Conservation (phyloP, 1,284 basidiomycete species). For the Meira nashicola region DNA sequence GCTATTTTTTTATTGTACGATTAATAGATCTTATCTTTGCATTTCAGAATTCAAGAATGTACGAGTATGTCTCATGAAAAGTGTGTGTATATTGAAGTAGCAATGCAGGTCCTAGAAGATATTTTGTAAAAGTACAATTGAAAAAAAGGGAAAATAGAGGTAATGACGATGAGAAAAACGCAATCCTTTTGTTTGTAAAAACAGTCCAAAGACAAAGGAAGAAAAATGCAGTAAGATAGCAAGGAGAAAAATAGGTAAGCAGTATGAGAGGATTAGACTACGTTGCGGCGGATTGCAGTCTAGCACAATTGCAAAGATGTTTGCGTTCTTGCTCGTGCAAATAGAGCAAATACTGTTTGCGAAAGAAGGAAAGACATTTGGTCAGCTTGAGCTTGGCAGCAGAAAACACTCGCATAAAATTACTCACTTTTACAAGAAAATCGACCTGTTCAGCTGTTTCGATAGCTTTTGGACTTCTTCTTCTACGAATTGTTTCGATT, state of each 20-base stretch:
- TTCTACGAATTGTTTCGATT: constrained; percentile 38
- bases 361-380: not conserved
- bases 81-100: too few relatives aligned
- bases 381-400: too few relatives aligned
- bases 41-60: too few relatives aligned
- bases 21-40: not conserved
- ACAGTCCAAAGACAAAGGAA: not conserved
- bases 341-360: not conserved
- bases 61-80: too few relatives aligned
- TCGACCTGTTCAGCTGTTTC: constrained; percentile 51
- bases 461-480: constrained; percentile 47
- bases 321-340: too few relatives aligned
- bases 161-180: too few relatives aligned
- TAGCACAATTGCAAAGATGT: too few relatives aligned
- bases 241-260: not conserved
- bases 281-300: too few relatives aligned
- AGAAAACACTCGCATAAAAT: too few relatives aligned
- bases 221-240: not conserved
- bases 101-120: too few relatives aligned
- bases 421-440: constrained; percentile 41
- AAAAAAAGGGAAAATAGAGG: too few relatives aligned
- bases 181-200: not conserved
- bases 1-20: not conserved
- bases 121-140: too few relatives aligned
- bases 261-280: not conserved